These are phyloP conservation scores for Penicillium ucsense DNA, from an alignment of 495 filamentous ascomycete genomes.

Conservation along the genomic window DNA sequence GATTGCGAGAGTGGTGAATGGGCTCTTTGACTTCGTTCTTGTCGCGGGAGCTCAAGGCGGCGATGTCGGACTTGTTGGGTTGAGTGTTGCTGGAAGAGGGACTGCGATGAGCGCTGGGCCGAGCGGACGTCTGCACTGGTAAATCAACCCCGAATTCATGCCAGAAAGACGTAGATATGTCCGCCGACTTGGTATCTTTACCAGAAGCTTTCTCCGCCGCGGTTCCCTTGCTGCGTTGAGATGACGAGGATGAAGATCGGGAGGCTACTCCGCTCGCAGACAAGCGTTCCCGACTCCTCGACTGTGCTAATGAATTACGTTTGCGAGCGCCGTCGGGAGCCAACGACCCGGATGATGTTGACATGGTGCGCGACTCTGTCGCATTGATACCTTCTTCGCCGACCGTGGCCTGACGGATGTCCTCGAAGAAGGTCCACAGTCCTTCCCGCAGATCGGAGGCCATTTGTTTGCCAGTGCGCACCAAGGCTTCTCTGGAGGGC, in stretches of 20 bases:
- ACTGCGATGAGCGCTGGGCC: constrained; percentile 22
- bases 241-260: constrained; percentile 30
- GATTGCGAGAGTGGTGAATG: constrained; percentile 22
- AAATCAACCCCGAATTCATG: constrained; percentile 47
- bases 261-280: constrained; percentile 23
- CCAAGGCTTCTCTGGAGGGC: constrained; percentile 43
- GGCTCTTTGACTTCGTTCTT: constrained; percentile 23
- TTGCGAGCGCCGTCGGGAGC: background rate
- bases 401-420: constrained; percentile 87
- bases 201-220: constrained; percentile 32
- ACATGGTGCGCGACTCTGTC: constrained; percentile 33
- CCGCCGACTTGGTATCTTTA: constrained; percentile 38
- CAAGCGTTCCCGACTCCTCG: constrained; percentile 32
- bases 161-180: constrained; percentile 41
- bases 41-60: constrained; percentile 21
- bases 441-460: constrained; percentile 83
- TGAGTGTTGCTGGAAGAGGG: constrained; percentile 9
- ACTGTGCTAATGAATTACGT: constrained; percentile 19
- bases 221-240: constrained; percentile 22
- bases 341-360: constrained; percentile 7
- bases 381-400: constrained; percentile 77
- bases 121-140: constrained; percentile 34
- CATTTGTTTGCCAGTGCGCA: constrained; percentile 72
- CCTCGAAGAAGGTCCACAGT: constrained; percentile 94
- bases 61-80: background rate